Percentiles rank a stretch among this genome's conserved stretches.
phyloP scores from a whole-genome alignment of 2,329 filamentous ascomycete genomes.

The Dichotomopilus funicola region DNA sequence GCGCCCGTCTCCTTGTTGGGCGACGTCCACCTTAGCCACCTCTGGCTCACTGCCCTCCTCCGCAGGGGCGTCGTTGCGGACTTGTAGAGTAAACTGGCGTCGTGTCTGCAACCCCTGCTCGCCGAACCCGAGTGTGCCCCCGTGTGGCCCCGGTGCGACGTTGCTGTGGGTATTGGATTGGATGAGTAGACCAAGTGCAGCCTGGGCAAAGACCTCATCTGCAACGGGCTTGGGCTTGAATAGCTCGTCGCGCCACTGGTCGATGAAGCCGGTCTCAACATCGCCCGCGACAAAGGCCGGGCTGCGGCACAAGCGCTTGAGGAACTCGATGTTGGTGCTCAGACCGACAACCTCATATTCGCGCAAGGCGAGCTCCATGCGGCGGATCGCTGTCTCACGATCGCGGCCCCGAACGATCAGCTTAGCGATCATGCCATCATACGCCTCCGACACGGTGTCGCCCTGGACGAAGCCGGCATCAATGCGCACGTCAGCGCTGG shows the following conservation, averaged over 20 bases:
- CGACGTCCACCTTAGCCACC: slow-evolving; percentile 47
- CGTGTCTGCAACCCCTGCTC: slow-evolving; percentile 34
- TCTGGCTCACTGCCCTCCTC: slow-evolving; percentile 45
- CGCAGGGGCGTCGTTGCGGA: slow-evolving; percentile 40
- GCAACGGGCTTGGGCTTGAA: slow-evolving; percentile 58
- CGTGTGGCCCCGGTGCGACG: slow-evolving; percentile 34
- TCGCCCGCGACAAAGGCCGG: slow-evolving; percentile 77
- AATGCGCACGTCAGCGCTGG: slow-evolving; percentile 70
- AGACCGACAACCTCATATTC: slow-evolving; percentile 90
- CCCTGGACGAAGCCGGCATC: slow-evolving; percentile 90
- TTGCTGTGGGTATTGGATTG: slow-evolving; percentile 33
- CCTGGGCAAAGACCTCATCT: slow-evolving; percentile 77
- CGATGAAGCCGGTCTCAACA: slow-evolving; percentile 94
- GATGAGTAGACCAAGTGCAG: slow-evolving; percentile 67
- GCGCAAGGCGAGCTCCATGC: slow-evolving; percentile 71
- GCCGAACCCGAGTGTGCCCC: slow-evolving; percentile 50
- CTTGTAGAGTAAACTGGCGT: slow-evolving; percentile 46
- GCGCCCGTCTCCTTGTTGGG: slow-evolving; percentile 41
- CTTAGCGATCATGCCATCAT: slow-evolving; percentile 99
- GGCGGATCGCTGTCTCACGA: slow-evolving; percentile 74
- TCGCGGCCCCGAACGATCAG: slow-evolving; percentile 81
- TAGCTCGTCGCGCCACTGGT: slow-evolving; percentile 74
- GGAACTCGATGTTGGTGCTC: slow-evolving; percentile 92
- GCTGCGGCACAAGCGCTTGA: slow-evolving; percentile 79
- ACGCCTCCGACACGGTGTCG: slow-evolving; percentile 87